Base-by-base conservation (phyloP, 768 basidiomycete genomes). In the Daedalea quercina region DNA sequence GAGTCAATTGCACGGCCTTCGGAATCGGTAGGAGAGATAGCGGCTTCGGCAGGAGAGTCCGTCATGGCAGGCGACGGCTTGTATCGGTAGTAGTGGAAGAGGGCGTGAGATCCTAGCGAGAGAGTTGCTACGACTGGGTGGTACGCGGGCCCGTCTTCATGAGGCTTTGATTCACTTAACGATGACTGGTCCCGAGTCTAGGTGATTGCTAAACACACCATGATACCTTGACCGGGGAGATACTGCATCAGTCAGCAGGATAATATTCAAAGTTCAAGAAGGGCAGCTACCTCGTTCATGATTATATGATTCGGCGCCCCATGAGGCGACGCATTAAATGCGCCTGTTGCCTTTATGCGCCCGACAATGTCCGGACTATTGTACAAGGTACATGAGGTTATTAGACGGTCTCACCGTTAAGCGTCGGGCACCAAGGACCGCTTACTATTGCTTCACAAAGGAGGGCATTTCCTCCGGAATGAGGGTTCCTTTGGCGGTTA, bases 71-170 rank as follows among this genome's bases (percentile, higher is more conserved):
- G 23, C 13, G 57, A 56, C 9, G 33, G 12, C 51, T 68, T 70
- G 61, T 90, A 90, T 50, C 74, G 76, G 63, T 90, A 90, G 64
- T 95, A 89, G 68, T 92, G 79, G 58, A 97, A 85, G 52, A 91
- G 73, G 2, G 86, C 73, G 66, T 94, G 90, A 1, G 90, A 88
- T 40, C 86, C 85, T 53, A 96, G 70, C 13, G 94, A 93, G 47
- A 97, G 70, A n/a, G 94, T 96, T 1, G 90, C 86, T 1, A 96
- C 94, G 3, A 87, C 81, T 0, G 94, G 90, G 62, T 84, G 72
- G 69, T 95, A 97, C 17, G 84, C 79, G 1, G 92, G 87, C 0
- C 94, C 93, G 66, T 97, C 94, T 71, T 95, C 85, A 61, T 96
- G 94, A 1, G 92, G 90, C 90, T 94, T 67, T 44, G 31, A 34